These are phyloP conservation scores for Solanum clarkiae DNA, from an alignment of 257 asterid genomes.

Conservation along the genomic window DNA sequence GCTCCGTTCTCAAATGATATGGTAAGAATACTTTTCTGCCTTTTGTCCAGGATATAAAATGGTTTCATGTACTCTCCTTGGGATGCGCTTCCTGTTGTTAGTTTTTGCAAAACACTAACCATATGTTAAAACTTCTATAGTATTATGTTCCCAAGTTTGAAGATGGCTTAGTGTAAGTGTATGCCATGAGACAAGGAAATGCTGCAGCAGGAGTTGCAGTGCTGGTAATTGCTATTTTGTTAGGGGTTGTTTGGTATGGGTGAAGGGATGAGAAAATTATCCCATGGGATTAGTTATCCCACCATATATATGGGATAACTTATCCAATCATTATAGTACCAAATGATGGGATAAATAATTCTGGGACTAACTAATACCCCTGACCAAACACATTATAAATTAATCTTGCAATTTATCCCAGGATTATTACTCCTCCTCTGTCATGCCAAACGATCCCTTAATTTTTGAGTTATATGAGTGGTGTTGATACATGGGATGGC, in stretches of 20 bases:
- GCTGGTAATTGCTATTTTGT: background rate
- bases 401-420: background rate
- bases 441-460: background rate
- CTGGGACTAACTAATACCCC: background rate
- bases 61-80: background rate
- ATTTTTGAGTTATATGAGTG: background rate
- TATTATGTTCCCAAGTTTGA: background rate
- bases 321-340: background rate
- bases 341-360: background rate
- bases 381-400: background rate
- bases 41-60: background rate
- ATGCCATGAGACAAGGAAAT: background rate
- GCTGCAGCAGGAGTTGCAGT: background rate
- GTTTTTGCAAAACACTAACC: background rate
- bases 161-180: background rate
- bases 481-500: background rate
- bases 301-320: background rate
- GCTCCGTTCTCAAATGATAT: conserved; percentile 43
- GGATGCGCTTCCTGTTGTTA: background rate
- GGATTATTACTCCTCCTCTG: background rate
- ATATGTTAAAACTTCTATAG: background rate
- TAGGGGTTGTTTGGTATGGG: background rate
- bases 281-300: background rate
- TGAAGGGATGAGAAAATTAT: background rate
- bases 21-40: conserved; percentile 25